These are phyloP conservation scores for Pyrrhoderma noxium DNA, from an alignment of 1,284 basidiomycete species.

Conservation along the genomic window DNA sequence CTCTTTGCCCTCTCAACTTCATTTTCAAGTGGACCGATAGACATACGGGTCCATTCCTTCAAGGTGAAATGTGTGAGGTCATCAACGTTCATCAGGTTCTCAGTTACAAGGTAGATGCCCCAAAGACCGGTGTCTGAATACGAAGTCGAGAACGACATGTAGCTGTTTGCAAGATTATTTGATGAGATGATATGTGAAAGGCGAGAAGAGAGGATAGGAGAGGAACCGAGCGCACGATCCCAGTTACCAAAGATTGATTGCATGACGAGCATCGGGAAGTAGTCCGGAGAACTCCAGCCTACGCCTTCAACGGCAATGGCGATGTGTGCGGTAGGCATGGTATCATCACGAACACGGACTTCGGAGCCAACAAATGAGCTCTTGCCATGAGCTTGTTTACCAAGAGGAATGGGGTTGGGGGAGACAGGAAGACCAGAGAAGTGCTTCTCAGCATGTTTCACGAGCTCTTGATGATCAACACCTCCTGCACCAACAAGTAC, in stretches of 20 bases:
- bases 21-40: slow-evolving; percentile 72
- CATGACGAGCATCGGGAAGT: slow-evolving; percentile 99
- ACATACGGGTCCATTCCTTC: slow-evolving; percentile 97
- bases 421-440: slow-evolving; percentile 89
- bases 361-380: slow-evolving; percentile 91
- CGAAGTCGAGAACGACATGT: slow-evolving; percentile 99
- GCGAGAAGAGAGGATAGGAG: slow-evolving; percentile 83
- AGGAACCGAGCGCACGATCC: slow-evolving; percentile 94
- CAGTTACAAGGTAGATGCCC: slow-evolving; percentile 96
- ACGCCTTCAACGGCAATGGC: slow-evolving; percentile 98
- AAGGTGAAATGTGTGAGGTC: slow-evolving; percentile 93
- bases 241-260: slow-evolving; percentile 99
- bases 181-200: slow-evolving; percentile 88
- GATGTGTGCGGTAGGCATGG: slow-evolving; percentile 82
- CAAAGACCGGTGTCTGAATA: slow-evolving; percentile 99
- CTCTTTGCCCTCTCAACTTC: slow-evolving; percentile 98
- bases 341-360: slow-evolving; percentile 93
- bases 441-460: slow-evolving; percentile 92
- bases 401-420: slow-evolving; percentile 82
- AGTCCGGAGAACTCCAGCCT: slow-evolving; percentile 96
- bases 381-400: slow-evolving; percentile 66
- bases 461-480: slow-evolving; percentile 87
- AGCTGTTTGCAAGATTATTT: slow-evolving; percentile 98
- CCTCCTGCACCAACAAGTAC: slow-evolving; percentile 96
- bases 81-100: slow-evolving; percentile 91